Conservation (phyloP, 192 early-diverging fungal species). For the Coemansia sp. region DNA sequence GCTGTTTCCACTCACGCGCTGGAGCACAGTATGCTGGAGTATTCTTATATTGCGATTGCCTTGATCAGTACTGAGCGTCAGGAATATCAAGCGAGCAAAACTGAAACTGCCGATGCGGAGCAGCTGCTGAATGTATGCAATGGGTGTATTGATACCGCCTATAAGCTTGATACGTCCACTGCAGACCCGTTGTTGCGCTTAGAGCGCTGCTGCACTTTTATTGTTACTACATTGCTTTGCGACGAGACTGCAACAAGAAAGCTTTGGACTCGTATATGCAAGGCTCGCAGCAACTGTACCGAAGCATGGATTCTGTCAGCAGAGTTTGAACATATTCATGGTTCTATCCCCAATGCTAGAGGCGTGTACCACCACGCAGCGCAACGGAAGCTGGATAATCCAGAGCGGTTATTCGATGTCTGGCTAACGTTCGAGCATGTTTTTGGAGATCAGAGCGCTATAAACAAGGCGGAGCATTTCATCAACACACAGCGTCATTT, state of each 20-base stretch:
- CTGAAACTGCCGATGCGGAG: neutral
- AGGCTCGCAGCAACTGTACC: conserved; percentile 26
- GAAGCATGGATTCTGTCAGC: conserved; percentile 47
- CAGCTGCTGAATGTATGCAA: conserved; percentile 21
- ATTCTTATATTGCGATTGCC: conserved; percentile 17
- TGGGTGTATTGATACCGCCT: conserved; percentile 16
- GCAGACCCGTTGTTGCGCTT: conserved; percentile 30
- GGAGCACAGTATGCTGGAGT: conserved; percentile 42
- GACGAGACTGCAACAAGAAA: conserved; percentile 11
- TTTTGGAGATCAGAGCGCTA: conserved; percentile 9
- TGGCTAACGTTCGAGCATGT: conserved; percentile 38
- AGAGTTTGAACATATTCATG: conserved; percentile 32
- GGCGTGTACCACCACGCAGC: conserved; percentile 43
- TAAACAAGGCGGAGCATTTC: conserved; percentile 16
- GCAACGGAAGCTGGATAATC: conserved; percentile 42
- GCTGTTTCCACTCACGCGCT: conserved; percentile 34
- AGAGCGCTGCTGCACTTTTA: conserved; percentile 35
- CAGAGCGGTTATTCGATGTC: conserved; percentile 35
- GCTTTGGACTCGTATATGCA: conserved; percentile 44
- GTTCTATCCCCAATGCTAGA: conserved; percentile 20
- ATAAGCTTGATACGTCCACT: conserved; percentile 26
- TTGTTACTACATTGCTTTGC: neutral
- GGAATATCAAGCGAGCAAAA: neutral
- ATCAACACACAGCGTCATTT: conserved; percentile 28
- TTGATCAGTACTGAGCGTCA: conserved; percentile 15